Conservation (phyloP, 2,329 filamentous ascomycete species). For the Colletotrichum aenigma region DNA sequence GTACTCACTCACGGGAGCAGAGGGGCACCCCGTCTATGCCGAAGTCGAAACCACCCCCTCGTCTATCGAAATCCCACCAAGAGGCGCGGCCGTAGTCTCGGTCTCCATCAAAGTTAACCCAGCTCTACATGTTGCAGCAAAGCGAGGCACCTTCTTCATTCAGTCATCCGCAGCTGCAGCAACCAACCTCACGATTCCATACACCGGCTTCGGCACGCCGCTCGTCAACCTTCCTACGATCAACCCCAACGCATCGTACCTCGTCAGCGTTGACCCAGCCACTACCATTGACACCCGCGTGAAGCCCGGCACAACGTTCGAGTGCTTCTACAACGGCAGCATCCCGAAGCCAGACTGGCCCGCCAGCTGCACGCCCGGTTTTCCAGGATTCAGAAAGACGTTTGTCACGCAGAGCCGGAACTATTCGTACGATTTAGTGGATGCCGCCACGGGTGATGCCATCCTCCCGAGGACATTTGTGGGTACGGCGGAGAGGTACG, state of each 20-base stretch:
- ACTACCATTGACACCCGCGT: background rate
- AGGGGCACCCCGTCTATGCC: background rate
- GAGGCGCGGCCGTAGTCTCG: background rate
- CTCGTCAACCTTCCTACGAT: background rate
- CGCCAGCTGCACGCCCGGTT: background rate
- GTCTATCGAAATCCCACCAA: background rate
- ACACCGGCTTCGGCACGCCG: background rate
- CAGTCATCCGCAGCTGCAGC: background rate
- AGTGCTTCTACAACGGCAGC: background rate
- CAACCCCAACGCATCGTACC: background rate
- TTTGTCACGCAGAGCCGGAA: background rate
- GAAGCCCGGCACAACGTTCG: background rate
- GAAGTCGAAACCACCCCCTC: background rate
- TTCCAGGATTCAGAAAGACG: background rate
- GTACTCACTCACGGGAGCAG: background rate
- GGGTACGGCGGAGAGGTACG: background rate
- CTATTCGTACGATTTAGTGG: background rate
- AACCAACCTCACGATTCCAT: background rate
- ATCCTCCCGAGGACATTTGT: background rate
- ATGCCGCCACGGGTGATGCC: background rate
- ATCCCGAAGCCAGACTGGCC: background rate
- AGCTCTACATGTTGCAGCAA: background rate
- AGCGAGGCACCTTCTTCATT: background rate
- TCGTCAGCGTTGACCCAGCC: background rate
- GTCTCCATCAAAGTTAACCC: background rate